Conservation (phyloP, 1,284 basidiomycete genomes). For the Exsudoporus floridanus region DNA sequence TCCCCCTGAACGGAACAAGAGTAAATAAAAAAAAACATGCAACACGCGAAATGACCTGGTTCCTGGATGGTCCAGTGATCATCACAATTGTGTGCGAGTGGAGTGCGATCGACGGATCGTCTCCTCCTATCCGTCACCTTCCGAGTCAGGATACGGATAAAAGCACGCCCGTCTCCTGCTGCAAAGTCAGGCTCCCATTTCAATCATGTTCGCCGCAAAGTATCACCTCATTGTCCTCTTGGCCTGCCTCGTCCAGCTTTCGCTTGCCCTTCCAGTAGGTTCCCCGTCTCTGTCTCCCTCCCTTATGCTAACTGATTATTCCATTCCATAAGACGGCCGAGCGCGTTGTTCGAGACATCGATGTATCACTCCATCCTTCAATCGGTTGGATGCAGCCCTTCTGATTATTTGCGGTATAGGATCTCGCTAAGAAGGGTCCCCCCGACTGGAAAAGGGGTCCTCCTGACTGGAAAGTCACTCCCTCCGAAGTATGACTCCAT, state of each 20-base stretch:
- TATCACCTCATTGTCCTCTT: conserved; percentile 24
- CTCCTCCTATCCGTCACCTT: conserved; percentile 26
- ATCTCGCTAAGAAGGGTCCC: conserved; percentile 1
- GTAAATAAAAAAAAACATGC: conserved; percentile 12
- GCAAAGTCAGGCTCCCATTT: not conserved
- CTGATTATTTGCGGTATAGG: conserved; percentile 12
- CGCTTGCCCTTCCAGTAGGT: conserved; percentile 27
- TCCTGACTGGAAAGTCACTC: too few species aligned
- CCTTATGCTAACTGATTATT: not conserved
- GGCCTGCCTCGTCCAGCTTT: conserved; percentile 22
- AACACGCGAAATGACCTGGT: conserved; percentile 27
- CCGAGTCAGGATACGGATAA: conserved; percentile 27
- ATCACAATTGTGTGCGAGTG: conserved; percentile 8
- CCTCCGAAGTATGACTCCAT: too few species aligned
- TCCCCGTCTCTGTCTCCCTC: not conserved
- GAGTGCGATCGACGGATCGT: conserved; percentile 19
- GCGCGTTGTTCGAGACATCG: conserved; percentile 1
- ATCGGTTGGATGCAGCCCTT: not conserved
- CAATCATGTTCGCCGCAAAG: conserved; percentile 22
- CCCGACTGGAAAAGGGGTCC: too few species aligned
- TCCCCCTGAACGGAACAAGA: conserved; percentile 12
- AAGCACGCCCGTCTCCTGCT: conserved; percentile 11
- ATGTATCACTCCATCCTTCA: conserved; percentile 15
- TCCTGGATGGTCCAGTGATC: conserved; percentile 26
- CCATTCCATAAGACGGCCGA: conserved; percentile 13